These are phyloP conservation scores for Zasmidium angulare DNA, from an alignment of 2,329 filamentous ascomycete genomes.

Conservation along the genomic window DNA sequence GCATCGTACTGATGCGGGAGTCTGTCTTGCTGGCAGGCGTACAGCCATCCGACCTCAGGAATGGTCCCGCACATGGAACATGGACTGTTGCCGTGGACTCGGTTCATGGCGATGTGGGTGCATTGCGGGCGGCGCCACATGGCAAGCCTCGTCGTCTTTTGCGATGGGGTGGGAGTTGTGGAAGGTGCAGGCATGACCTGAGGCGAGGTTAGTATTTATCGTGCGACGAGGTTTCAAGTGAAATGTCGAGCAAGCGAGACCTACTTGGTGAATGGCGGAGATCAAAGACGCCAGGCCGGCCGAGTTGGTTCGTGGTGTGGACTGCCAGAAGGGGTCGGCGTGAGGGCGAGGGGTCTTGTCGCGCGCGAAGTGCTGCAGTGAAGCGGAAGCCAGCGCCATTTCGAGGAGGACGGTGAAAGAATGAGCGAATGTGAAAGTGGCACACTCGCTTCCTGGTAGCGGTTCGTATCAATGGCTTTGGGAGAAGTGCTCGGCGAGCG, in stretches of 20 bases:
- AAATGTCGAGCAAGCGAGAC: conserved; percentile 8
- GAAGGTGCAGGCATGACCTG: conserved; percentile 18
- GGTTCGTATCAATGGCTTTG: background rate
- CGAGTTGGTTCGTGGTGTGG: conserved; percentile 17
- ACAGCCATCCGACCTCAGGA: conserved; percentile 69
- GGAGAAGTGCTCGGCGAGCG: background rate
- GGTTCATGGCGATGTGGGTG: conserved; percentile 68
- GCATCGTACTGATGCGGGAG: conserved; percentile 13
- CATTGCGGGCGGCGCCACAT: conserved; percentile 45
- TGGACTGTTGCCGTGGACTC: conserved; percentile 56
- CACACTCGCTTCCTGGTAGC: background rate
- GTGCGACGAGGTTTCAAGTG: background rate
- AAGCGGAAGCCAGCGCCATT: conserved; percentile 5
- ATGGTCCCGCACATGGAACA: conserved; percentile 61
- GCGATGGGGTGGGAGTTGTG: conserved; percentile 1
- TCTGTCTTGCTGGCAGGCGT: conserved; percentile 66
- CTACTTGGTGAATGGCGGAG: conserved; percentile 25
- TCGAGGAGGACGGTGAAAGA: background rate
- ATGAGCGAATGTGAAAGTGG: background rate
- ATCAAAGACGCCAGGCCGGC: conserved; percentile 17
- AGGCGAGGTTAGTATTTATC: conserved; percentile 12
- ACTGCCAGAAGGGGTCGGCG: conserved; percentile 22
- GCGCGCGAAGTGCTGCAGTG: background rate
- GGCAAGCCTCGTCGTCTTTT: background rate
- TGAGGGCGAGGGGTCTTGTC: background rate